Base-by-base conservation (phyloP, 2,329 filamentous ascomycete genomes). In the Penicillium thymicola region DNA sequence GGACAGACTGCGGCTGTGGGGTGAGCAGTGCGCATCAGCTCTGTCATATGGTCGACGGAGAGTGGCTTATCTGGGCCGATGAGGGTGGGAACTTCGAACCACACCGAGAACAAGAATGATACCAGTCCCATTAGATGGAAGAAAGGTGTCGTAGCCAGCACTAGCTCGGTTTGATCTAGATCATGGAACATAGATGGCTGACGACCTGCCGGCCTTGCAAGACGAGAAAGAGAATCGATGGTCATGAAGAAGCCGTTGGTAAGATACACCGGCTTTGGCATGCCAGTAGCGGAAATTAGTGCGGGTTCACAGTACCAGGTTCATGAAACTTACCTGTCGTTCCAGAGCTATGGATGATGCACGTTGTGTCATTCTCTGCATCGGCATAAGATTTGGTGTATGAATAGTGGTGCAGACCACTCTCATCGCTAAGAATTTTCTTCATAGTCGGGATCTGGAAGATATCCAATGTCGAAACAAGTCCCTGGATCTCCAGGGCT, bases 401-500 rank as follows among this genome's bases (percentile, higher is more conserved):
- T 8, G 62, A 51, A 52, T 67, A 71, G 11, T 51, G 47, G 21
- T 52, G 49, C 25, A 53, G 28, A 27, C 50, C 53, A 28, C 10
- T 23, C 36, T 59, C 30, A 10, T 60, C 54, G n/a, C n/a, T 18
- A 9, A 65, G 38, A 1, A 64, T 59, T 3, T 23, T 11, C 21
- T 57, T 43, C 3, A 60, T n/a, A n/a, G 46, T 37, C 1, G 59
- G 59, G 6, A 60, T 7, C 16, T 54, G 37, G 21, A 59, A 65
- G 2, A 56, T 54, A 9, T 54, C 28, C 18, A 65, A 51, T 23
- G 21, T 32, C 2, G 60, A 43, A 13, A 48, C 38, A 11, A 62
- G 41, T 4, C 28, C 45, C 9, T 67, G 53, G 5, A 68, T 54
- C 32, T 65, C 64, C 85, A 79, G 86, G 10, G 53, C 61, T 61